A percentile compares a stretch with the other conserved stretches of the same genome.
phyloP scores from a whole-genome alignment of 2,329 filamentous ascomycete genomes.

The Penicillium verrucosum region DNA sequence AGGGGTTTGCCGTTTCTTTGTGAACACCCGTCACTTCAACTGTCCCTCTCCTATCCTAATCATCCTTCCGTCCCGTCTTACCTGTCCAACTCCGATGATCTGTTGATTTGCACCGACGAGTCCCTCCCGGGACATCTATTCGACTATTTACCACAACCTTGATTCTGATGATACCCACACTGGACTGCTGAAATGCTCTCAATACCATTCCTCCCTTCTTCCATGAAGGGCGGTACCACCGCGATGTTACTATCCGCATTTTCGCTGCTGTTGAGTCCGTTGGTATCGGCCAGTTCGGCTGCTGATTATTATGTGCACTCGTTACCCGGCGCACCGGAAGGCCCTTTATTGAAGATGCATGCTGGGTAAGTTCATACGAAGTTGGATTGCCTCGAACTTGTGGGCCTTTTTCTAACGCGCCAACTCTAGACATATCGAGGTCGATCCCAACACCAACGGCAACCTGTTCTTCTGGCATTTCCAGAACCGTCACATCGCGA shows the following conservation, averaged over 20 bases:
- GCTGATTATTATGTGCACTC: conserved; percentile 87
- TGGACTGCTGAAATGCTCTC: conserved; percentile 17
- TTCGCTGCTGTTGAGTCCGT: conserved; percentile 27
- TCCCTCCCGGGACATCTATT: conserved; percentile 18
- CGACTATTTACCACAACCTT: background rate
- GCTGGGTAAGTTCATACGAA: conserved; percentile 67
- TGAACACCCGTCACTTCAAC: background rate
- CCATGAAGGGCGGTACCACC: conserved; percentile 11
- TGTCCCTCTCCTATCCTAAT: background rate
- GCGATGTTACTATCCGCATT: conserved; percentile 26
- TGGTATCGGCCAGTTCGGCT: conserved; percentile 52
- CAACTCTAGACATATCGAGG: conserved; percentile 74
- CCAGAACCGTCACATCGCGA: conserved; percentile 90
- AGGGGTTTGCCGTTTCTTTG: background rate
- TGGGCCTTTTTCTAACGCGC: background rate
- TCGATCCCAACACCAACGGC: conserved; percentile 78
- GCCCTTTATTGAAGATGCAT: conserved; percentile 89
- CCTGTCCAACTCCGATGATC: conserved; percentile 14
- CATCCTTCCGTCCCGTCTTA: background rate
- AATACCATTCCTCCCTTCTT: conserved; percentile 17
- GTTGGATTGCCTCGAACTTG: background rate
- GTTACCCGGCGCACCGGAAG: conserved; percentile 78
- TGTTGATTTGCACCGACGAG: conserved; percentile 13
- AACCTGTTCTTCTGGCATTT: conserved; percentile 99
- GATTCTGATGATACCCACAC: conserved; percentile 3